Evolutionary conservation across 495 filamentous ascomycete species (phyloP).

Genomic region (Corynascus novoguineensis): DNA sequence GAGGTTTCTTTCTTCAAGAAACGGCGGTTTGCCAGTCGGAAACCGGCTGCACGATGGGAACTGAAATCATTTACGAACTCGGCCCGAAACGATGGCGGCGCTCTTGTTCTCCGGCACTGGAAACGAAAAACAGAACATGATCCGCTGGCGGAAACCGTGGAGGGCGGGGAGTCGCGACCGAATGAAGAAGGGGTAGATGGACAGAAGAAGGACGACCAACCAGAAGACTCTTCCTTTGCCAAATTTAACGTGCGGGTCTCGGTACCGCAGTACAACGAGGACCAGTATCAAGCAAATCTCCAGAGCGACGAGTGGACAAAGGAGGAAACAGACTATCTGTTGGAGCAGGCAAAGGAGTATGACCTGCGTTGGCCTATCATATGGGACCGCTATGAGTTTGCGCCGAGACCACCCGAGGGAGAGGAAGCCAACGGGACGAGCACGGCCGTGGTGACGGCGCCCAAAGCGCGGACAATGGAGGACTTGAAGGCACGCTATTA

Average conservation of each 20-base stretch:
- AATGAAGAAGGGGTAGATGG: conserved; percentile 12
- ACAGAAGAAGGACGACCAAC: conserved; percentile 24
- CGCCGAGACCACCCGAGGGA: conserved; percentile 40
- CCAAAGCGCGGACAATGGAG: conserved; percentile 64
- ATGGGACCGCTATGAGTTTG: conserved; percentile 84
- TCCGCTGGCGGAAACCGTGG: conserved; percentile 10
- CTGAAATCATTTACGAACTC: conserved; percentile 51
- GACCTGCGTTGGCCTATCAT: conserved; percentile 90
- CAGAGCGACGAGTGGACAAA: conserved; percentile 74
- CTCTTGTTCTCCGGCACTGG: conserved; percentile 66
- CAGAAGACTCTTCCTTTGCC: conserved; percentile 54
- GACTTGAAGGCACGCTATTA: conserved; percentile 92
- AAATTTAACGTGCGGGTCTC: conserved; percentile 80
- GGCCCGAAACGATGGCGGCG: conserved; percentile 41
- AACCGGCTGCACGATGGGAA: conserved; percentile 60
- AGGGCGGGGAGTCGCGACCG: conserved; percentile 18
- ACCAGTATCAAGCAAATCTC: conserved; percentile 74
- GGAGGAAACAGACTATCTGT: conserved; percentile 87
- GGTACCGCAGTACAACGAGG: conserved; percentile 73
- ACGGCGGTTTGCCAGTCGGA: conserved; percentile 43
- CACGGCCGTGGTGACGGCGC: conserved; percentile 44
- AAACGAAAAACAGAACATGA: conserved; percentile 39
- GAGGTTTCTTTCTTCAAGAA: conserved; percentile 44
- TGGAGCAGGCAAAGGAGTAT: conserved; percentile 65
- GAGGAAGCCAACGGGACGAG: conserved; percentile 25